These are phyloP conservation scores for Pythium sp. DNA, from an alignment of 352 stramenopile species.

Conservation along the genomic window DNA sequence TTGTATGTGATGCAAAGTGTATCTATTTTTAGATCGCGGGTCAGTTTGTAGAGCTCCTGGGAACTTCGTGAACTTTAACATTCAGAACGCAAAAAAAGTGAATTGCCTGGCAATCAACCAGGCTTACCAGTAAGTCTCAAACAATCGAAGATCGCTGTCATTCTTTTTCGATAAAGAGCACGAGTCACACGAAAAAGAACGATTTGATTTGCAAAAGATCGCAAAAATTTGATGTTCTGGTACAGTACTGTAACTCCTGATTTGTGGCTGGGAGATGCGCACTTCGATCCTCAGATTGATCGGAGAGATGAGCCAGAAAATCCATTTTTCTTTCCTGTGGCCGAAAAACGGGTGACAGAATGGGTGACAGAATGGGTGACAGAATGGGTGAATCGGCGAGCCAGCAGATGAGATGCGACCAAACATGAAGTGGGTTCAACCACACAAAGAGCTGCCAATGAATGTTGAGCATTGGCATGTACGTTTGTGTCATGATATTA, in stretches of 20 bases:
- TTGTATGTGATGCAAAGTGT: background rate
- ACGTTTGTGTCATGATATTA: background rate
- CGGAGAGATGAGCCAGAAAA: conserved; percentile 14
- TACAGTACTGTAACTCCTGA: background rate
- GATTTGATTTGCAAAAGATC: background rate
- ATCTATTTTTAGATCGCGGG: background rate
- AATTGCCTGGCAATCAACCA: no score
- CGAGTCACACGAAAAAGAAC: background rate
- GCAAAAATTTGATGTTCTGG: background rate
- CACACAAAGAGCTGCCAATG: background rate
- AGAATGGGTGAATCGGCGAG: background rate
- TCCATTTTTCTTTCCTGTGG: conserved; percentile 11
- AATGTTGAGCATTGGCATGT: background rate
- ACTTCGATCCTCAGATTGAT: background rate
- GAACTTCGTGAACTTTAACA: no score
- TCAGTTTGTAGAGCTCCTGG: no score
- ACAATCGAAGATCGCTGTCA: no score
- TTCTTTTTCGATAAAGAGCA: background rate
- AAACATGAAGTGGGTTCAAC: background rate
- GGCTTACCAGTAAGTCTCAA: no score
- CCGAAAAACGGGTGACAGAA: background rate
- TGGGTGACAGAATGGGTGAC: background rate
- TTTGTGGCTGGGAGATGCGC: conserved; percentile 1
- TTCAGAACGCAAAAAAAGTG: no score
- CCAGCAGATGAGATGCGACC: background rate